phyloP scores from a whole-genome alignment of 2,329 filamentous ascomycete species.

The Ambrosiella cleistominuta region DNA sequence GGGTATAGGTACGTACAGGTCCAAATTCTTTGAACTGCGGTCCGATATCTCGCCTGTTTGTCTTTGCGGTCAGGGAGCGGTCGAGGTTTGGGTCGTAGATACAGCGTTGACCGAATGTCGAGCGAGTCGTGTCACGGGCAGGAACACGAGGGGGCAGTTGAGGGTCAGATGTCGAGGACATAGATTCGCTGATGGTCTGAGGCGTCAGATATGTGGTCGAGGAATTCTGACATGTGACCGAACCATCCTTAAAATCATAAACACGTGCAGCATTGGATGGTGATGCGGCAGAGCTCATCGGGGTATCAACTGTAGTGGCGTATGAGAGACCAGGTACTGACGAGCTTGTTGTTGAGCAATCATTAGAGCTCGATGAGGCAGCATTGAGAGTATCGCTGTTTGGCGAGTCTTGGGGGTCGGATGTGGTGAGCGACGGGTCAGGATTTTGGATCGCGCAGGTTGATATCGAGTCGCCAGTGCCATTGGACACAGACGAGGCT shows the following conservation, averaged over 20 bases:
- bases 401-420: constrained; percentile 26
- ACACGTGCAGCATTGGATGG: not conserved
- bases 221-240: constrained; percentile 1
- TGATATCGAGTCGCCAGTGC: not conserved
- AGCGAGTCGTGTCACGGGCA: constrained; percentile 38
- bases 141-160: constrained; percentile 26
- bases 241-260: not conserved
- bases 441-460: not conserved
- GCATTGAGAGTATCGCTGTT: constrained; percentile 52
- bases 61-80: constrained; percentile 27
- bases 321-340: constrained; percentile 1
- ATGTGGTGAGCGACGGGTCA: not conserved
- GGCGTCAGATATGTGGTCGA: constrained; percentile 15
- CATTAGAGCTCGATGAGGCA: constrained; percentile 54
- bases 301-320: constrained; percentile 32
- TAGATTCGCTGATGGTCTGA: constrained; percentile 18
- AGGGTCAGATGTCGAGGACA: constrained; percentile 1
- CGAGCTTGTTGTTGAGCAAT: constrained; percentile 26
- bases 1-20: constrained; percentile 41
- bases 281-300: constrained; percentile 16
- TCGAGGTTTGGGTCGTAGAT: constrained; percentile 43
- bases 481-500: not conserved
- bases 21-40: constrained; percentile 46
- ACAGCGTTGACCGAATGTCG: constrained; percentile 39
- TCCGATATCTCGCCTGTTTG: constrained; percentile 39